Conservation (phyloP, 2,329 filamentous ascomycete genomes). For the Epichloe typhina region DNA sequence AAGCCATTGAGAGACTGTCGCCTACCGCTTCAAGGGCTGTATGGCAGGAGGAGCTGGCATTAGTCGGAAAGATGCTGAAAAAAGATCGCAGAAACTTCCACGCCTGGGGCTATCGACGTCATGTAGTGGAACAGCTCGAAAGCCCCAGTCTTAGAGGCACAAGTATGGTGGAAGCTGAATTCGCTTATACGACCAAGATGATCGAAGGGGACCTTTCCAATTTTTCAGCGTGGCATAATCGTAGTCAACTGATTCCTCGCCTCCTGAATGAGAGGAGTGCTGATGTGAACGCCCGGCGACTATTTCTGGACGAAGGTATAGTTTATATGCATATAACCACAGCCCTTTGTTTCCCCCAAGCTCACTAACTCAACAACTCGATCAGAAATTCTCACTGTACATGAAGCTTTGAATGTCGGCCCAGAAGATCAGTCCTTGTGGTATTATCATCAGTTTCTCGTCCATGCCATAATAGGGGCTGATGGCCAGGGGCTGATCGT, state of each 20-base stretch:
- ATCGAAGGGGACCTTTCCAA: slow-evolving; percentile 77
- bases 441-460: slow-evolving; percentile 89
- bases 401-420: slow-evolving; percentile 70
- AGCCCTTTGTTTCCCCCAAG: neutral
- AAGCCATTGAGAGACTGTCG: slow-evolving; percentile 53
- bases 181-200: slow-evolving; percentile 84
- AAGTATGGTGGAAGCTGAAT: slow-evolving; percentile 67
- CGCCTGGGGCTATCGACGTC: slow-evolving; percentile 83
- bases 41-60: slow-evolving; percentile 72
- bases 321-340: slow-evolving; percentile 17
- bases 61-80: slow-evolving; percentile 81
- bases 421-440: slow-evolving; percentile 92
- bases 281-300: slow-evolving; percentile 45
- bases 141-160: slow-evolving; percentile 34
- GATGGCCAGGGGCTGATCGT: slow-evolving; percentile 8
- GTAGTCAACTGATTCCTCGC: slow-evolving; percentile 68
- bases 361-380: neutral
- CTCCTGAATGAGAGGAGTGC: slow-evolving; percentile 60
- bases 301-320: slow-evolving; percentile 55
- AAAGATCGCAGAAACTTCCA: slow-evolving; percentile 89
- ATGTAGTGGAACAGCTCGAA: slow-evolving; percentile 66
- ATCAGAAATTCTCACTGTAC: slow-evolving; percentile 60
- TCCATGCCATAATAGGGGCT: slow-evolving; percentile 50
- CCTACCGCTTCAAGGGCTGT: slow-evolving; percentile 43
- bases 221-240: slow-evolving; percentile 93